Evolutionary conservation across 352 stramenopile species (phyloP).

Genomic region (Elongisporangium senticosum): DNA sequence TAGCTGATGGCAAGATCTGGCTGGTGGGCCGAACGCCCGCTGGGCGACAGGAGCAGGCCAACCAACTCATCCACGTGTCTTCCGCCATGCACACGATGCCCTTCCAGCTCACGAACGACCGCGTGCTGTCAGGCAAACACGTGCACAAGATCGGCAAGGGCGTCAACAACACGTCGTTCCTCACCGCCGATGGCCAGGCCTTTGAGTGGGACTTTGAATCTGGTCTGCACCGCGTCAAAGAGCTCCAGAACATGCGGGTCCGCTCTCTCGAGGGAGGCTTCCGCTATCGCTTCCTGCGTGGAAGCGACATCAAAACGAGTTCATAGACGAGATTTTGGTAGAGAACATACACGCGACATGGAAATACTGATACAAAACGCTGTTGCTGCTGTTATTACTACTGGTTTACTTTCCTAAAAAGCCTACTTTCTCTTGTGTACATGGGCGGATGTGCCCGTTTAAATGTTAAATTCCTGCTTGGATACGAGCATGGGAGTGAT

Average conservation of each 20-base stretch:
- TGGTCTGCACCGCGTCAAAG: constrained; percentile 44
- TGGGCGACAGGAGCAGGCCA: constrained; percentile 42
- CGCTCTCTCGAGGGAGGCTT: constrained; percentile 69
- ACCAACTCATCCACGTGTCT: constrained; percentile 49
- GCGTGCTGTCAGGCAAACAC: constrained; percentile 30
- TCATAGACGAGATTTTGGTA: background rate
- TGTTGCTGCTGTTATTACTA: background rate
- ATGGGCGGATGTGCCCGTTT: constrained; percentile 3
- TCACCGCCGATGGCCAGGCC: constrained; percentile 57
- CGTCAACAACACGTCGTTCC: constrained; percentile 67
- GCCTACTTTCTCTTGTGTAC: background rate
- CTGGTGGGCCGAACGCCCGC: constrained; percentile 71
- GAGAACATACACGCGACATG: background rate
- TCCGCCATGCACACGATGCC: constrained; percentile 66
- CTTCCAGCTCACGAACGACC: constrained; percentile 57
- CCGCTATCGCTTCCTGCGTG: constrained; percentile 63
- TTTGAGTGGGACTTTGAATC: constrained; percentile 73
- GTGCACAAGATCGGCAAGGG: constrained; percentile 70
- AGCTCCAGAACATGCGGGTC: constrained; percentile 33
- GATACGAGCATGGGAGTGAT: constrained; percentile 48
- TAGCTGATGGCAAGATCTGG: constrained; percentile 74
- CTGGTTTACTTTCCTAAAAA: background rate
- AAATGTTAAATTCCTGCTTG: constrained; percentile 58
- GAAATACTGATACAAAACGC: background rate
- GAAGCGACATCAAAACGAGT: background rate